Evolutionary conservation across 2,329 filamentous ascomycete genomes (phyloP), one percentile per base, ranked within the genome.

Genomic region (Diplodia scrobiculata): DNA sequence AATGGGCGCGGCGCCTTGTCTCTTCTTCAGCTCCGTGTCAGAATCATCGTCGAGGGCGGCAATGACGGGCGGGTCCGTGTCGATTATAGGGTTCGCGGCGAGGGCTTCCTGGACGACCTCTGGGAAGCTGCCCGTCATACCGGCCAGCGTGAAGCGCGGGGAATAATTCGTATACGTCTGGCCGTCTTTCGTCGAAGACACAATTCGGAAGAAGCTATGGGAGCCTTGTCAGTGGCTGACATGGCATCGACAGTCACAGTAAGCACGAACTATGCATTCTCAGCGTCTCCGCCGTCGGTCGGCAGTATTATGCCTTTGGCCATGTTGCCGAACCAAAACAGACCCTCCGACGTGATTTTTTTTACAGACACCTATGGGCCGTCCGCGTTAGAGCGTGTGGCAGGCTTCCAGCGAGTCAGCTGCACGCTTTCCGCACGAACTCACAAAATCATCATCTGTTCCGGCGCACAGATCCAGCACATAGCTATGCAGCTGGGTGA

Each of bases 111-210:
- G 70, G 54, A 84, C 75, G 45, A 71, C 72, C 1, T 79, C 67
- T 1, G 82, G 77, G 71, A 88, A 88, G 4, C 77, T 77, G 45
- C 87, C 87, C 1, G 83, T 87, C 87, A 90, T 89, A 70, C 82
- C 83, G 11, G 80, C 80, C 63, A 90, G 78, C n/a, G 84, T 83
- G 76, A 91, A 91, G 68, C 87, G 86, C 59, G 79, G 71, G 11
- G 87, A 89, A 73, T 83, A 89, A 71, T 84, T 86, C 66, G 82
- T 84, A 21, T 87, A 78, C 3, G 81, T 83, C 36, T 83, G 83
- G 45, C 85, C 83, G n/a, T 81, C 80, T 19, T 80, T 79, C 5
- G 81, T 82, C 6, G 81, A 80, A 17, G 86, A 84, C 66, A 84
- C 77, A 74, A 90, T 87, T 55, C 73, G 74, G 68, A 77, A 59